phyloP scores from a whole-genome alignment of 2,329 filamentous ascomycete genomes.

The Stachybotrys chlorohalonatus region DNA sequence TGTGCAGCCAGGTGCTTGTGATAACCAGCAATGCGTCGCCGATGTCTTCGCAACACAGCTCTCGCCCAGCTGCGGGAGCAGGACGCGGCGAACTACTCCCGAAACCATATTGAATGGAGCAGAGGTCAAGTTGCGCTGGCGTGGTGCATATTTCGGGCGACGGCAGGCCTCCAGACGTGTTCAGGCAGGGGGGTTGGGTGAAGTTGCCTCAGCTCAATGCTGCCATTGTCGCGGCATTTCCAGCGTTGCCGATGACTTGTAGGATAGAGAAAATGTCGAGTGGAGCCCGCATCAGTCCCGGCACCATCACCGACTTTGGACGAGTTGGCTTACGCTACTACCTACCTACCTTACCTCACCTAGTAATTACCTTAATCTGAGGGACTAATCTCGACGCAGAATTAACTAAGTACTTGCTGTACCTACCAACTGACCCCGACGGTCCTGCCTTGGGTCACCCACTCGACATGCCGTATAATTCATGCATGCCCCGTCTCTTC shows the following conservation, averaged over 20 bases:
- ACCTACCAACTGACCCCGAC: too few species aligned
- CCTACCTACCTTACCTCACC: too few species aligned
- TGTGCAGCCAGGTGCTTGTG: not conserved
- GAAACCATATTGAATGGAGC: slow-evolving; percentile 33
- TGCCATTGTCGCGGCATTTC: slow-evolving; percentile 26
- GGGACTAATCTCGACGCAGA: too few species aligned
- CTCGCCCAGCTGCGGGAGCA: slow-evolving; percentile 37
- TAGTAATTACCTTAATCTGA: too few species aligned
- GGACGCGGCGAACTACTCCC: slow-evolving; percentile 38
- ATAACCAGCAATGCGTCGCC: not conserved
- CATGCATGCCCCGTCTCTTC: too few species aligned
- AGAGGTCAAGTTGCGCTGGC: slow-evolving; percentile 10
- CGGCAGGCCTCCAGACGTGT: too few species aligned
- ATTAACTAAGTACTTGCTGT: too few species aligned
- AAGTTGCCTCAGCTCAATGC: slow-evolving; percentile 9
- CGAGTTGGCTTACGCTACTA: not conserved
- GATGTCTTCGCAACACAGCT: slow-evolving; percentile 8
- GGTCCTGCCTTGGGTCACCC: too few species aligned
- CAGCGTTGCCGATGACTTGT: slow-evolving; percentile 13
- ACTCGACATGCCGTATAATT: too few species aligned
- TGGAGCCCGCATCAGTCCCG: slow-evolving; percentile 10
- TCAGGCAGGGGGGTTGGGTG: too few species aligned
- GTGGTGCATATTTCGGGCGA: not conserved
- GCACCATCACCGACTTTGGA: slow-evolving; percentile 5
- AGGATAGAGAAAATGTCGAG: slow-evolving; percentile 2